Base-by-base conservation (phyloP, 2,329 filamentous ascomycete species). In the Verticillium albo-atrum region DNA sequence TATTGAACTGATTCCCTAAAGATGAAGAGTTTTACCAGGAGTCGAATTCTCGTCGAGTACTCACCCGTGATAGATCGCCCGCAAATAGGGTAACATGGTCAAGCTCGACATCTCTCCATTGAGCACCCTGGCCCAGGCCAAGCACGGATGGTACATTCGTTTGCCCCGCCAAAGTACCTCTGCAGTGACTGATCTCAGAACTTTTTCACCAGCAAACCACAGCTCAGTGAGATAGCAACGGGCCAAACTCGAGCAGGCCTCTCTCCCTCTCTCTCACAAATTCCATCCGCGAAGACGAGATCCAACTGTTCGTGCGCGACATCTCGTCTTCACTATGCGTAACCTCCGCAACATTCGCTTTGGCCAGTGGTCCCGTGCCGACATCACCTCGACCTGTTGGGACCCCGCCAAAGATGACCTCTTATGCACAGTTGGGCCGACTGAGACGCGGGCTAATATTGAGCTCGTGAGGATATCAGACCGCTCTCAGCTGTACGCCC, bases 381-480 rank as follows among this genome's bases (percentile, higher is more conserved):
- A 84, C 62, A 80, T 95, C 68, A 89, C 91, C 57, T 89, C 92
- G 30, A 86, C 88, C 59, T 89, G 92, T 69, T 98, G 94, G 94
- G 92, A 98, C 76, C 83, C 89, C 55, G 82, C 87, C 62, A 87
- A 84, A 64, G 89, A 95, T 73, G 86, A 90, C 62, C 75, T 95
- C 57, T 82, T 99, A 67, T 93, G 89, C 76, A 88, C 91, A 57
- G 89, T 94, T 79, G 94, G 95, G 7, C 95, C 94, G 63, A 88
- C 87, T 3, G 79, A 84, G 71, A 79, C 83, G 66, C 86, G 86
- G 71, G 80, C 88, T 59, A 79, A 87, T 57, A 90, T 99, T 67
- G 89, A 94, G 73, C 81, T 98, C 61, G 71, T 83, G 54, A 80
- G 84, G 63, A 68, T 87, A 54, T 72, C 74, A 51, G 79, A 79